A percentile compares a stretch with the other conserved stretches of the same genome.
Conservation (phyloP, 495 filamentous ascomycete genomes). For the Xeromyces bisporus region DNA sequence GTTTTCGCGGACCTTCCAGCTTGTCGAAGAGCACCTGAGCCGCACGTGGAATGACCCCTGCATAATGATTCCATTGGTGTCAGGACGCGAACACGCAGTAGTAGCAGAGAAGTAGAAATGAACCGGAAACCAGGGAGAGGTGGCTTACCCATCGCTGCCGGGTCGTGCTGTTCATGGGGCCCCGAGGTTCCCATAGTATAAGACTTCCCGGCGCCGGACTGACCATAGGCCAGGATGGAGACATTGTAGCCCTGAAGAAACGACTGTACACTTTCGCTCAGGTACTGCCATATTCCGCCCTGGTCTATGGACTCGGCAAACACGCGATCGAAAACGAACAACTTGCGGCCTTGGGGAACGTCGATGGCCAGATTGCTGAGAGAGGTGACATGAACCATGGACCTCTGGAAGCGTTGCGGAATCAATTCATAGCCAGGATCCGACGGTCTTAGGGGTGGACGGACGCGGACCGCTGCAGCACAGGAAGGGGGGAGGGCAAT, state of each 20-base stretch:
- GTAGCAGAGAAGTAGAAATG: neutral
- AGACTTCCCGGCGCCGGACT: conserved; percentile 99
- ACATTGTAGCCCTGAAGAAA: conserved; percentile 98
- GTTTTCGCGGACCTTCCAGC: conserved; percentile 40
- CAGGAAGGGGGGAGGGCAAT: too few species aligned
- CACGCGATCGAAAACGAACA: conserved; percentile 91
- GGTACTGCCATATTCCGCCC: conserved; percentile 88
- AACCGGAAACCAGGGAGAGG: neutral
- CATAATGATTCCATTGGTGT: conserved; percentile 1
- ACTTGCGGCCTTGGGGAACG: conserved; percentile 75
- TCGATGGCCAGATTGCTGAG: conserved; percentile 76
- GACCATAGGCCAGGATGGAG: conserved; percentile 90
- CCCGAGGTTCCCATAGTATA: conserved; percentile 98
- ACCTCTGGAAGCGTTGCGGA: conserved; percentile 84
- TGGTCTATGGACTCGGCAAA: conserved; percentile 74
- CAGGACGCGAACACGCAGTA: neutral
- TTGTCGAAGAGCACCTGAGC: conserved; percentile 77
- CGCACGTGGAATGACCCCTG: conserved; percentile 88
- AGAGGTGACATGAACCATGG: conserved; percentile 78
- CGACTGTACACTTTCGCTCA: conserved; percentile 74
- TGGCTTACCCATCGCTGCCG: conserved; percentile 56
- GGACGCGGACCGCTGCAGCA: conserved; percentile 81
- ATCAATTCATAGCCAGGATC: conserved; percentile 92
- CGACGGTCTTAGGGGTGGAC: conserved; percentile 63
- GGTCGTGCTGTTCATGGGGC: conserved; percentile 60